Conservation (phyloP, 192 early-diverging fungal species). For the Tieghemiomyces parasiticus region DNA sequence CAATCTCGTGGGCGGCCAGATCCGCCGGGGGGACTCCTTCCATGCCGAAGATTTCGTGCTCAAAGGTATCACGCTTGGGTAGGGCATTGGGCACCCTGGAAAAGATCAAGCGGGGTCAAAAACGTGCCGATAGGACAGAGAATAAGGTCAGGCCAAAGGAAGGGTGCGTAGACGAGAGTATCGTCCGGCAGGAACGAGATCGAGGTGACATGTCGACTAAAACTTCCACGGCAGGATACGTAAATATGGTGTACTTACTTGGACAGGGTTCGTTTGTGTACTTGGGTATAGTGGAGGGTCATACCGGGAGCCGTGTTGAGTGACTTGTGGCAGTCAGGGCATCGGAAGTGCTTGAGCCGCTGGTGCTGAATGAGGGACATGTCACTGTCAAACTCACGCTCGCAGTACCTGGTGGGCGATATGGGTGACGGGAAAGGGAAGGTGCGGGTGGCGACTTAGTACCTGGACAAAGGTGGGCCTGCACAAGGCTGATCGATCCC, state of each 20-base stretch:
- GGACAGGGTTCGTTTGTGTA: conserved; percentile 77
- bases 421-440: too few species aligned
- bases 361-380: conserved; percentile 89
- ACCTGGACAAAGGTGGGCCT: too few species aligned
- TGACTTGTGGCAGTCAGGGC: conserved; percentile 65
- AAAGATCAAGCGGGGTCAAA: too few species aligned
- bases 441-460: too few species aligned
- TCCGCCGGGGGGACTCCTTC: conserved; percentile 78
- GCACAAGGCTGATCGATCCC: too few species aligned
- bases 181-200: too few species aligned
- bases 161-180: too few species aligned
- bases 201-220: too few species aligned
- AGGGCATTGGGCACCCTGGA: conserved; percentile 82
- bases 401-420: conserved; percentile 98
- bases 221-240: too few species aligned
- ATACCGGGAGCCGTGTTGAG: conserved; percentile 83
- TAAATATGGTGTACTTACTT: too few species aligned
- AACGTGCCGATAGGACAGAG: too few species aligned
- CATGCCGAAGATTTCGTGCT: conserved; percentile 93
- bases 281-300: conserved; percentile 77
- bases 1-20: conserved; percentile 43
- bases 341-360: conserved; percentile 90
- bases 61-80: conserved; percentile 65
- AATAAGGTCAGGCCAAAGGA: too few species aligned
- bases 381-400: conserved; percentile 90